Conservation (phyloP, 371 early-diverging fungal genomes). For the Mortierella sp. region DNA sequence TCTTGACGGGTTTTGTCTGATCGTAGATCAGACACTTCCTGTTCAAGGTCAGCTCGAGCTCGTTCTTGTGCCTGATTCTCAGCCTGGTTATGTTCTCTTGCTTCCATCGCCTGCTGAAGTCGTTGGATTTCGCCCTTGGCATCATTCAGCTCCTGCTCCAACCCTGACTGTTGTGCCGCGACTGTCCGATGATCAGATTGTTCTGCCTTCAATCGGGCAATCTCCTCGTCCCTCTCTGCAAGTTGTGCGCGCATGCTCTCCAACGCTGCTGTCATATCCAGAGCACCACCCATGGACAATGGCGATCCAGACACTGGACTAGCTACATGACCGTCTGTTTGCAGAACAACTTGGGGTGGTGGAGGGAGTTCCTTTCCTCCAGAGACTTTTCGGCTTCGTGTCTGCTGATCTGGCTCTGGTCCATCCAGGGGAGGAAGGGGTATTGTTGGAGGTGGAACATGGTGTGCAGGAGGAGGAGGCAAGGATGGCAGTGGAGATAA, state of each 20-base stretch:
- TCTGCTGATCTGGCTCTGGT: slow-evolving; percentile 13
- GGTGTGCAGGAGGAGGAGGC: slow-evolving; percentile 24
- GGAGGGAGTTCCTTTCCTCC: neutral
- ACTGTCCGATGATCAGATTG: neutral
- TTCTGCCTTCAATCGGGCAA: slow-evolving; percentile 2
- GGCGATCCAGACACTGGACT: slow-evolving; percentile 23
- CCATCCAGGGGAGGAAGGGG: slow-evolving; percentile 4
- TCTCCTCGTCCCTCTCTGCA: slow-evolving; percentile 11
- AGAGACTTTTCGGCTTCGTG: too few species aligned
- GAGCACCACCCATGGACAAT: too few species aligned
- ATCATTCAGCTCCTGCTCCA: slow-evolving; percentile 19
- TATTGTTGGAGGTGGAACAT: neutral
- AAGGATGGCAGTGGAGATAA: slow-evolving; percentile 38
- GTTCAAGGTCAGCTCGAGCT: neutral
- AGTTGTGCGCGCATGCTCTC: slow-evolving; percentile 11
- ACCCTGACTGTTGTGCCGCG: neutral
- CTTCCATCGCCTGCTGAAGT: slow-evolving; percentile 1
- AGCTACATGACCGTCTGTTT: slow-evolving; percentile 3
- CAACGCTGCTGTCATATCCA: slow-evolving; percentile 8
- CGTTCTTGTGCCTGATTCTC: slow-evolving; percentile 7
- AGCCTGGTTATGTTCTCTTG: slow-evolving; percentile 6
- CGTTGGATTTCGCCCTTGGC: slow-evolving; percentile 10
- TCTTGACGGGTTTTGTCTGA: slow-evolving; percentile 5
- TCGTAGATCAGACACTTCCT: slow-evolving; percentile 7
- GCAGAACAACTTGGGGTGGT: slow-evolving; percentile 5